Evolutionary conservation across 2,329 filamentous ascomycete genomes (phyloP), one percentile per base, ranked within the genome.

Genomic region (Thelonectria rubi): DNA sequence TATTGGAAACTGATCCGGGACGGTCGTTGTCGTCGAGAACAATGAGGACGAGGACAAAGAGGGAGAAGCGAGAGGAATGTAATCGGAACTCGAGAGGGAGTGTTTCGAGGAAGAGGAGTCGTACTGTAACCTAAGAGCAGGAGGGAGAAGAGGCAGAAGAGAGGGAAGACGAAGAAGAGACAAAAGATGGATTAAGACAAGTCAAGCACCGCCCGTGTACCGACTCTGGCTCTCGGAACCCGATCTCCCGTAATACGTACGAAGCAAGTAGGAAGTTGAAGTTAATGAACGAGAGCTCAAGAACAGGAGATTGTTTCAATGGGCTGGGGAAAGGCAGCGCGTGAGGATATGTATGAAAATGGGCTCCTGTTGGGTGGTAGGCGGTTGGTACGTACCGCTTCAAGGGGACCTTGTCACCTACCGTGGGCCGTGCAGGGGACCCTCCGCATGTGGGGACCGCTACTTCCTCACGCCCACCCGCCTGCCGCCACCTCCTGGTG

Each of bases 401-500:
- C 58, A 46, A 46, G 54, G 54, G 32, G 47, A 42, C 56, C 56
- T 43, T 55, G 24, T 24, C 24, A 7, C 24, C 24, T 7, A 24
- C 24, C 24, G 24, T 24, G 24, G 24, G 24, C 24, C 24, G 24
- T 24, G 58, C 53, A 42, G 55, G 54, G 21, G 54, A 56, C 58
- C 58, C 52, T 55, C 52, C 58, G 46, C 58, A 60, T 46, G 46
- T 53, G 58, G 58, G 15, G 17, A 24, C 10, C n/a, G 9, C 42
- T 45, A 20, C 21, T 24, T 47, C 52, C 46, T 32, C 40, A 40
- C 52, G 47, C 24, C 58, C 53, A 56, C 58, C 21, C 42, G 48
- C 53, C 48, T 56, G 52, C 58, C 52, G 58, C 58, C 58, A 61
- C 52, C 58, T 61, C 58, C 52, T 61, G 58, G 58, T 47, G 46